These are phyloP conservation scores for Eucalyptus albens DNA, from an alignment of 345 rosid genomes.

Conservation along the genomic window DNA sequence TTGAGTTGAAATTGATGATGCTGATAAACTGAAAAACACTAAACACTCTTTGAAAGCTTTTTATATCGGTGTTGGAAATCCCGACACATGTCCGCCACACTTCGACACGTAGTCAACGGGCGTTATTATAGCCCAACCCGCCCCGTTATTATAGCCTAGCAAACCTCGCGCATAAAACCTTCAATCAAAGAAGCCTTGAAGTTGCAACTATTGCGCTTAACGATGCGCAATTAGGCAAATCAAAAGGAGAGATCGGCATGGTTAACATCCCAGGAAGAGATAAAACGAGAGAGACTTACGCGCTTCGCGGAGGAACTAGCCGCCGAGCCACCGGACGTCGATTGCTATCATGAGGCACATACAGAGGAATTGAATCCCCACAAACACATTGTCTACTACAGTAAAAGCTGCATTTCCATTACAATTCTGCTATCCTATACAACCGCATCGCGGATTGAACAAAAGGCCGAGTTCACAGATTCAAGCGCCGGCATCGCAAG, in stretches of 20 bases:
- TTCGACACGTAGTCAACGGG: no score
- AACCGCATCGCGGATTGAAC: neutral
- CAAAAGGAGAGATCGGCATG: neutral
- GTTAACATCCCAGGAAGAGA: neutral
- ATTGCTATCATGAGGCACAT: neutral
- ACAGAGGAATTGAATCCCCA: neutral
- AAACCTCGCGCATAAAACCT: neutral
- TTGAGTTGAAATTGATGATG: no score
- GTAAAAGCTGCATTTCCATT: neutral
- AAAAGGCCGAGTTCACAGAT: neutral
- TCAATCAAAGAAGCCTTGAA: neutral
- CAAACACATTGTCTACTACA: neutral
- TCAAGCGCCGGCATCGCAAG: neutral
- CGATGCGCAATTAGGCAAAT: neutral
- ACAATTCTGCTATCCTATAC: no score
- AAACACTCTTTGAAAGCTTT: no score
- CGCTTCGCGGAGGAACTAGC: neutral
- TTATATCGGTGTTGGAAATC: no score
- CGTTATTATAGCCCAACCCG: slow-evolving; percentile 41
- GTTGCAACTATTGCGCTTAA: neutral
- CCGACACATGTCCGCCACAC: no score
- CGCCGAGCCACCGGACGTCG: neutral
- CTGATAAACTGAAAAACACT: no score
- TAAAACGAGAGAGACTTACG: neutral
- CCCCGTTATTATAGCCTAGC: slow-evolving; percentile 83